These are phyloP conservation scores for Cladosporium sp. DNA, from an alignment of 2,329 filamentous ascomycete genomes.

Conservation along the genomic window DNA sequence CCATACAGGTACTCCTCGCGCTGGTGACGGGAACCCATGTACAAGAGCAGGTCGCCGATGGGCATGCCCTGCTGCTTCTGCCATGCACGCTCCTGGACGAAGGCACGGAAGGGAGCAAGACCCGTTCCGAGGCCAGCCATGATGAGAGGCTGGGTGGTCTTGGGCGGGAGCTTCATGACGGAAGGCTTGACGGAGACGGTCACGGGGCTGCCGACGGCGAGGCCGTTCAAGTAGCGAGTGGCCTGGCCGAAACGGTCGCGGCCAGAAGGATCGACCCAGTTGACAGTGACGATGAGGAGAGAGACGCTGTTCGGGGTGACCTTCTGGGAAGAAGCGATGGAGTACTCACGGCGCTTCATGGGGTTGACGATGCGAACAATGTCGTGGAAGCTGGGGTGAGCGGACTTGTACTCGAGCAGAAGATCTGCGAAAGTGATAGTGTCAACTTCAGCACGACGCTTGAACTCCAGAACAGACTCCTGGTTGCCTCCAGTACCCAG, in stretches of 20 bases:
- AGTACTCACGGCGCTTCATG: conserved; percentile 96
- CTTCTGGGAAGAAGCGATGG: conserved; percentile 95
- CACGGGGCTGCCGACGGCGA: conserved; percentile 71
- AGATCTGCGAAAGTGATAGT: conserved; percentile 88
- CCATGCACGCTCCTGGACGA: conserved; percentile 96
- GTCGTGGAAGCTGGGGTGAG: conserved; percentile 82
- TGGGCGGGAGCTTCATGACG: conserved; percentile 94
- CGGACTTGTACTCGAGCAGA: conserved; percentile 82
- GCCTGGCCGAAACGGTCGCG: conserved; percentile 90
- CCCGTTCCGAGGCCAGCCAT: conserved; percentile 99
- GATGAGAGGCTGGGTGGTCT: conserved; percentile 87
- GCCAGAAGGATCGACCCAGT: conserved; percentile 86
- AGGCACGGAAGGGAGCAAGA: conserved; percentile 97
- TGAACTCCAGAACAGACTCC: conserved; percentile 84
- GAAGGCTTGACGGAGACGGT: conserved; percentile 96
- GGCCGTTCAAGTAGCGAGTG: conserved; percentile 77
- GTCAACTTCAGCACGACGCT: conserved; percentile 85
- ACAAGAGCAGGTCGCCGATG: conserved; percentile 87
- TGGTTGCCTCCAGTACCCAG: conserved; percentile 61
- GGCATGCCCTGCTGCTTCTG: conserved; percentile 96
- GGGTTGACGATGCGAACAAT: conserved; percentile 82
- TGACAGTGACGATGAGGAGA: conserved; percentile 94
- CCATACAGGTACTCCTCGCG: conserved; percentile 98
- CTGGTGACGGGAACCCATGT: conserved; percentile 95
- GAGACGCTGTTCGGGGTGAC: conserved; percentile 86